Evolutionary conservation across 352 stramenopile genomes (phyloP).

Genomic region (Plasmopara viticola): DNA sequence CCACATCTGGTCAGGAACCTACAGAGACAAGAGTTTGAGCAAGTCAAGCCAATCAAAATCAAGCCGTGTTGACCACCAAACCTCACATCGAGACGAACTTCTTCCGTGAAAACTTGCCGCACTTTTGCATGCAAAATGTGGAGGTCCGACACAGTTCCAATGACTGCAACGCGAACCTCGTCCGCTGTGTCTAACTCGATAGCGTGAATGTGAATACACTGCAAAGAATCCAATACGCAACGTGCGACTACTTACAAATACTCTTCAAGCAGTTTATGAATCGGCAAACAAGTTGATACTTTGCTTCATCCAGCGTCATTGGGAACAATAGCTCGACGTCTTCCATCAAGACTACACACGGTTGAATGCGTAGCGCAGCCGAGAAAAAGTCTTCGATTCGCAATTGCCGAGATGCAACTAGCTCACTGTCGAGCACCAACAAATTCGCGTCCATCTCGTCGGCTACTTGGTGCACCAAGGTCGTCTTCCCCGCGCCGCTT

Average conservation of each 20-base stretch:
- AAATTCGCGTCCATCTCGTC: constrained; percentile 43
- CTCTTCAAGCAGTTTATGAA: constrained; percentile 50
- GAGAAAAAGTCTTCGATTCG: constrained; percentile 61
- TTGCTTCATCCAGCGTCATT: constrained; percentile 53
- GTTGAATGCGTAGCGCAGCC: constrained; percentile 63
- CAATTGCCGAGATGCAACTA: constrained; percentile 48
- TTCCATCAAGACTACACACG: constrained; percentile 59
- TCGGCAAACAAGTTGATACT: constrained; percentile 62
- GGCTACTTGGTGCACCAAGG: constrained; percentile 47
- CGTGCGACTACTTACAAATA: constrained; percentile 36
- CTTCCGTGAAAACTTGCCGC: constrained; percentile 69
- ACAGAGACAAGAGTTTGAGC: not conserved
- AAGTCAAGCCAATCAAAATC: not conserved
- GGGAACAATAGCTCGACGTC: constrained; percentile 77
- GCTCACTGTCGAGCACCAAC: constrained; percentile 51
- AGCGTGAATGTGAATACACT: not conserved
- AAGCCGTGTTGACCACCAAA: not conserved
- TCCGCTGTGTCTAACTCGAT: constrained; percentile 22
- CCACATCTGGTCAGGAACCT: constrained; percentile 63
- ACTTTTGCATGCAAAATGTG: constrained; percentile 53
- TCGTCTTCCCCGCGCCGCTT: constrained; percentile 71
- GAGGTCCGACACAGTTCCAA: constrained; percentile 60
- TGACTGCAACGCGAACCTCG: constrained; percentile 35
- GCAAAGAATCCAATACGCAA: not conserved
- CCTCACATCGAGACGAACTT: constrained; percentile 63